Evolutionary conservation across 345 rosid species (phyloP), one percentile per base, ranked within the genome.

Genomic region (Conringia planisiliqua): DNA sequence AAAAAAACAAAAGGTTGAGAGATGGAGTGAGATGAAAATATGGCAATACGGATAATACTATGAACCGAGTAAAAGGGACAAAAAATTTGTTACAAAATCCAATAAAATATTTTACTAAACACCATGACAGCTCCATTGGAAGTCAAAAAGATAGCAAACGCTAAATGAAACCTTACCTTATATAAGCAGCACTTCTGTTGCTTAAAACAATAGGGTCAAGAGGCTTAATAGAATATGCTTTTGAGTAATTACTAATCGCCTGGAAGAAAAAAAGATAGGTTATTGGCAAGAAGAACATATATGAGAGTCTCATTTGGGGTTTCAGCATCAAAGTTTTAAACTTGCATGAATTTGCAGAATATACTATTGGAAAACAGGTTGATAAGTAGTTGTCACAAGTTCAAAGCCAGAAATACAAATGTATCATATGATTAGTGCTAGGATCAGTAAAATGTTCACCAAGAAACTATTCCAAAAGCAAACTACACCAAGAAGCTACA

Each of bases 111-210:
- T 32, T 7, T 3, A 22, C 16, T 14, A 48, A 51, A 62, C 35
- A 54, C 12, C 56, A 69, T 4, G 69, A 33, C 6, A 56, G 75
- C 52, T 52, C 22, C 68, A 59, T 2, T 32, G 20, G 56, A 75
- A 68, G 68, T 48, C 17, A 33, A 43, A 20, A 42, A 5, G 38
- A 62, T 46, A 42, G 52, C 43, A 12, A n/a, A 20, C 0, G 60
- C n/a, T 50, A 12, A 7, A 50, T 30, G 68, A 68, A 75, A 63
- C 7, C 63, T 18, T 65, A 94, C 98, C 95, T 90, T 82, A 89
- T 81, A 79, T 88, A 90, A 62, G 97, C 85, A 68, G 95, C 80
- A 82, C 95, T 78, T 66, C 98, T 84, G 81, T 90, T 94, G 66
- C 90, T 81, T 60, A 94, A 90, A 79, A 94, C 86, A 74, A 89